Base-by-base conservation (phyloP, 2,329 filamentous ascomycete genomes). In the Colletotrichum sp. region DNA sequence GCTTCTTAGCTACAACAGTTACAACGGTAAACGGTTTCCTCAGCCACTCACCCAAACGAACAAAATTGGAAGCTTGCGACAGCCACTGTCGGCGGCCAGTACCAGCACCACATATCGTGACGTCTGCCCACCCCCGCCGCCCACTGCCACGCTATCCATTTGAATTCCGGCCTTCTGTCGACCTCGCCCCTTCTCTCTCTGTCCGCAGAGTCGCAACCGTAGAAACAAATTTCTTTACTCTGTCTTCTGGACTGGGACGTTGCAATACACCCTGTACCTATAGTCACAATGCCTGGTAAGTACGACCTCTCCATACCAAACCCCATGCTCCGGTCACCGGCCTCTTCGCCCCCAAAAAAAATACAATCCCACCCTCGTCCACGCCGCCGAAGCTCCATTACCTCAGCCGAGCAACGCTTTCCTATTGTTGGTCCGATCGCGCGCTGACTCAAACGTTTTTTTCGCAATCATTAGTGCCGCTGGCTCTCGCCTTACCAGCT, bases 401-500 rank as follows among this genome's bases (percentile, higher is more conserved):
- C 39, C 26, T 59, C 71, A 64, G 66, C 65, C 66, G 16, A 70
- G 34, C 30, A 16, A n/a, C 13, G 16, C 18, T 30, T n/a, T 39
- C 18, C 61, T 13, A 64, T 43, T 30, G 43, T 30, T 72, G 55
- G 55, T 63, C 39, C 26, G 26, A 59, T 69, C 26, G 15, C 26
- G 15, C 48, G 74, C 74, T 76, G 59, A 76, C 70, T 34, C 67
- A 24, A 65, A 36, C 16, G 36, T 39, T 16, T 24, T 24, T 39
- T 67, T 52, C 43, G 32, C 65, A 24, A 39, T 30, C 48, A 39
- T 66, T 74, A 91, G 89, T 91, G 57, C 90, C 91, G 60, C 83
- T 92, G 26, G 83, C 86, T 26, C 77, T 92, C 65, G 87, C 91
- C 8, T 86, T 89, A 32, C 92, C 94, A 21, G 93, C 93, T 18